Base-by-base conservation (phyloP, 257 asterid species). In the Penstemon eatonii region DNA sequence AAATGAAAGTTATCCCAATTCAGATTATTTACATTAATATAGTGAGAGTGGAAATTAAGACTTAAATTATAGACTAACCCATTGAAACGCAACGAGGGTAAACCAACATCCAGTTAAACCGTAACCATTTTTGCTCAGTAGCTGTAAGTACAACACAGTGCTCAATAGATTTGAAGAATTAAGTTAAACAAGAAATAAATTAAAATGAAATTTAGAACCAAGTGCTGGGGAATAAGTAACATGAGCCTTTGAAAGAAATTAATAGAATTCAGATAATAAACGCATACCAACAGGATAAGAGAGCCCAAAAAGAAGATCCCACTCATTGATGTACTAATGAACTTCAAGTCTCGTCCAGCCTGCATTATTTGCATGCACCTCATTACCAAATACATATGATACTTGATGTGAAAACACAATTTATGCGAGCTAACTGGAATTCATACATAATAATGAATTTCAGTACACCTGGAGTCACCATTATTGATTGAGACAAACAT, bases 311-410 rank as follows among this genome's bases (percentile, higher is more conserved):
- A 70, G 68, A 90, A 86, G 75, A 90, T 74, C 37, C 78, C 72
- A 63, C 78, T 80, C 98, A 93, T 90, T 45, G 98, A 85, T 66
- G 73, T 65, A 77, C 97, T 93, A 67, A 90, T 86, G 78, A 86
- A 93, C 76, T 83, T 86, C 83, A 90, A 85, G 74, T 93, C 98
- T 65, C 98, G 85, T 53, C 96, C 97, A 77, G 98, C 98, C 98
- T 90, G 81, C 84, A 75, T 42, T 55, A 37, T 66, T 53, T 53
- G 56, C 11, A 62, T 50, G 65, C 68, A 76, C n/a, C 59, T 58
- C 12, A 13, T 43, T 9, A 36, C 71, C 42, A 70, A 56, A 54
- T 42, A 19, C 50, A 49, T 54, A 53, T 42, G 5, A 66, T 25
- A 44, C 52, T 49, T 59, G 38, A 67, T 56, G 38, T 70, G 72